These are phyloP conservation scores for Datisca glomerata DNA, from an alignment of 306 rosid genomes.

Conservation along the genomic window DNA sequence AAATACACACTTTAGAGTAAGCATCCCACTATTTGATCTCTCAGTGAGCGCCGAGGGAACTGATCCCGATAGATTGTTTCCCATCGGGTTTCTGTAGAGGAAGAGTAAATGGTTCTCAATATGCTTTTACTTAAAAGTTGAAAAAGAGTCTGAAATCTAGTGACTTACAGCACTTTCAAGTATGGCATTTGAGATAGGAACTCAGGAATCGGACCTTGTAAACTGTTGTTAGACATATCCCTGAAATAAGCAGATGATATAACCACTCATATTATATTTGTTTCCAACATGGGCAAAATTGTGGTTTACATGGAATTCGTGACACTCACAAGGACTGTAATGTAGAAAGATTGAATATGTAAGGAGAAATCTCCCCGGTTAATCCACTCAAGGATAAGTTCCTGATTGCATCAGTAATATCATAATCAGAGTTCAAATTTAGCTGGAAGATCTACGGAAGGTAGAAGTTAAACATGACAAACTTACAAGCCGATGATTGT, in stretches of 20 bases:
- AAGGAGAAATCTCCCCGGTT: neutral
- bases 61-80: slow-evolving; percentile 24
- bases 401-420: neutral
- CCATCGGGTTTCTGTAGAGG: slow-evolving; percentile 19
- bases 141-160: slow-evolving; percentile 9
- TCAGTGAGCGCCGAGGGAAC: slow-evolving; percentile 20
- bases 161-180: neutral
- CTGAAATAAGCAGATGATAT: neutral
- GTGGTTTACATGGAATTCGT: neutral
- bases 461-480: neutral
- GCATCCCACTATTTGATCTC: slow-evolving; percentile 15
- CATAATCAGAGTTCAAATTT: no score
- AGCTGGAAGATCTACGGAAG: neutral
- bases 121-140: neutral
- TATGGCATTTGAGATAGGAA: neutral
- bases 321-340: neutral
- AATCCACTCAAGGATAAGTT: neutral
- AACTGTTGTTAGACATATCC: neutral
- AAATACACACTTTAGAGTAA: slow-evolving; percentile 23
- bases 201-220: neutral
- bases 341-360: neutral
- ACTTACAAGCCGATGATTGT: slow-evolving; percentile 33
- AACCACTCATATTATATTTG: no score
- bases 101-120: neutral
- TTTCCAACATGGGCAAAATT: neutral